Percentiles rank a stretch among this genome's conserved stretches.
Conservation (phyloP, 2,329 filamentous ascomycete species). For the Fusarium tuaranense region DNA sequence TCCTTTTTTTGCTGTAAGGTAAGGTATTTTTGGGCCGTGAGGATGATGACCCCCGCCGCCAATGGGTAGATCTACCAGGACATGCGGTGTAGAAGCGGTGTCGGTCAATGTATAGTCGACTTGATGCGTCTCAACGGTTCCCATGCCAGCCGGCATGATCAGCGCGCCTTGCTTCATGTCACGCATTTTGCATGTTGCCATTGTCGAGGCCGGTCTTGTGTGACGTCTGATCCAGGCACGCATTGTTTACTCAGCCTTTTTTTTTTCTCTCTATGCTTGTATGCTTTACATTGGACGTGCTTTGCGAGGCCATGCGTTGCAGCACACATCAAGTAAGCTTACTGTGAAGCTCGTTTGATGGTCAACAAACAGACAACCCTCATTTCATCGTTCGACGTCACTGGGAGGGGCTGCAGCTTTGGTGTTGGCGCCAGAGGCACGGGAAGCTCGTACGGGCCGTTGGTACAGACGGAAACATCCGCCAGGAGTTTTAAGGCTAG, state of each 20-base stretch:
- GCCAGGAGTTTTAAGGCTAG: conserved; percentile 1
- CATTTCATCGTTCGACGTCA: conserved; percentile 18
- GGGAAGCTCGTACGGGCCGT: conserved; percentile 27
- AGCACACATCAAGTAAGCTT: not conserved
- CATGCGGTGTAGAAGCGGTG: not conserved
- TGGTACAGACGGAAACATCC: conserved; percentile 24
- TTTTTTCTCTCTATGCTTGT: not conserved
- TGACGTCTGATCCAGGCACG: conserved; percentile 20
- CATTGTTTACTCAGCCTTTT: conserved; percentile 20
- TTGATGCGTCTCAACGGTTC: conserved; percentile 14
- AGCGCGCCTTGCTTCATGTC: conserved; percentile 35
- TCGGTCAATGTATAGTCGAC: conserved; percentile 18
- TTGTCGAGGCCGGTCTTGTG: not conserved
- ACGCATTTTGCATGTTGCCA: conserved; percentile 28
- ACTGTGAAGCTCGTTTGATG: not conserved
- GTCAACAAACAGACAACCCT: not conserved
- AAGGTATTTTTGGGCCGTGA: not conserved
- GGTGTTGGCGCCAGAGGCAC: conserved; percentile 20
- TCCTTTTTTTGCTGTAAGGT: not conserved
- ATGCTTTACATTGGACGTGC: not conserved
- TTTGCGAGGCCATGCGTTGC: not conserved
- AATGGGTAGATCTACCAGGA: not conserved
- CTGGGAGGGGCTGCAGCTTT: not conserved
- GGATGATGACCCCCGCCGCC: not conserved
- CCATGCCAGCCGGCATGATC: conserved; percentile 33